These are phyloP conservation scores for Ophiocordyceps robertsii DNA, from an alignment of 2,329 filamentous ascomycete species.

Conservation along the genomic window DNA sequence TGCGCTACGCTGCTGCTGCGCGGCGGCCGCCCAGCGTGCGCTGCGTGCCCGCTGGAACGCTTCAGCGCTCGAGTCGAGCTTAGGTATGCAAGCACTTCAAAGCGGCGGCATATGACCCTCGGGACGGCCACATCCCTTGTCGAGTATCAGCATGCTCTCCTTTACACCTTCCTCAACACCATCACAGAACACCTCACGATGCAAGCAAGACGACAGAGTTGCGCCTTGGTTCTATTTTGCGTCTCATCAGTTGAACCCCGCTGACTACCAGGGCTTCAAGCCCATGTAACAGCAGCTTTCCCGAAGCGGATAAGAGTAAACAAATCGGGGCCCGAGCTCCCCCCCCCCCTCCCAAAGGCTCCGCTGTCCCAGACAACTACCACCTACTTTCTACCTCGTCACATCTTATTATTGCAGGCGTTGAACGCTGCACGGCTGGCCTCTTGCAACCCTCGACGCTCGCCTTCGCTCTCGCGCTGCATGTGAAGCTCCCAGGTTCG, in stretches of 20 bases:
- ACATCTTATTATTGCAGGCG: slow-evolving; percentile 1
- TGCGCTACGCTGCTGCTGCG: slow-evolving; percentile 1
- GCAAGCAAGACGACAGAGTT: slow-evolving; percentile 5
- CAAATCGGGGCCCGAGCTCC: slow-evolving; percentile 22
- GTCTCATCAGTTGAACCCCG: slow-evolving; percentile 4
- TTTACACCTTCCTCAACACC: slow-evolving; percentile 4
- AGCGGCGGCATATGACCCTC: not conserved
- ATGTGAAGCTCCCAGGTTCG: not conserved
- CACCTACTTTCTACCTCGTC: slow-evolving; percentile 4
- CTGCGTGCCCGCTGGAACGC: not conserved
- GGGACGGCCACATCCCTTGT: not conserved
- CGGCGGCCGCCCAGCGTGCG: not conserved
- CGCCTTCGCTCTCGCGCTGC: not conserved
- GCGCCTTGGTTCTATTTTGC: slow-evolving; percentile 3
- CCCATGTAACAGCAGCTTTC: slow-evolving; percentile 15
- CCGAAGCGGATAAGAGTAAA: slow-evolving; percentile 26
- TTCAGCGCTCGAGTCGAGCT: not conserved
- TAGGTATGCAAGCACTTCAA: not conserved
- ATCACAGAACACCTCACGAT: slow-evolving; percentile 8
- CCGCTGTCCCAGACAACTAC: slow-evolving; percentile 22
- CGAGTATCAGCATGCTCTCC: not conserved
- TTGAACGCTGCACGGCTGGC: not conserved
- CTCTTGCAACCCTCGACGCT: not conserved
- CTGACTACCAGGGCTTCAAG: slow-evolving; percentile 4
- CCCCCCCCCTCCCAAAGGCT: slow-evolving; percentile 6